Conservation (phyloP, 2,329 filamentous ascomycete genomes). For the Cylindrodendrum hubeiense region DNA sequence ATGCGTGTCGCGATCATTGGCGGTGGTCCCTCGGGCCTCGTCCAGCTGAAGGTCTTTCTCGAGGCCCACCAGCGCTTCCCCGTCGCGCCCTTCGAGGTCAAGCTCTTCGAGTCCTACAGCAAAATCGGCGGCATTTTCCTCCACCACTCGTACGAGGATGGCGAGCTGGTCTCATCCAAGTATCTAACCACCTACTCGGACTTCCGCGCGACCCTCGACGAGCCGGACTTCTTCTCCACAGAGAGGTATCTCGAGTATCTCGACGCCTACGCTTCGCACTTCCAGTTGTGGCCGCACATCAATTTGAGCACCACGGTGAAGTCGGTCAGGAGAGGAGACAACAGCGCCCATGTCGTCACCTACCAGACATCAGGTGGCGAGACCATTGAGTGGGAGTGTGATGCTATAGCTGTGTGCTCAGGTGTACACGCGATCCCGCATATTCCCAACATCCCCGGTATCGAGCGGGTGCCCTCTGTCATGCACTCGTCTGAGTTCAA, state of each 20-base stretch:
- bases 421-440: constrained; percentile 55
- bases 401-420: constrained; percentile 58
- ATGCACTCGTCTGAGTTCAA: constrained; percentile 59
- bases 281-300: constrained; percentile 53
- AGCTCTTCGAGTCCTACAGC: constrained; percentile 57
- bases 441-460: constrained; percentile 52
- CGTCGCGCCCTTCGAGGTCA: constrained; percentile 52
- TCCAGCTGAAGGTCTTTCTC: constrained; percentile 54
- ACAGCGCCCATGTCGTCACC: constrained; percentile 41
- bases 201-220: constrained; percentile 52
- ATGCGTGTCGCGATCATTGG: constrained; percentile 56
- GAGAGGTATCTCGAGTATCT: constrained; percentile 55
- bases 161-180: constrained; percentile 57
- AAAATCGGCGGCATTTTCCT: constrained; percentile 58
- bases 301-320: constrained; percentile 47
- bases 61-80: constrained; percentile 49
- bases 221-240: constrained; percentile 56
- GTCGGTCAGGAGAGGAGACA: constrained; percentile 36
- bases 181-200: constrained; percentile 61
- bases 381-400: constrained; percentile 50
- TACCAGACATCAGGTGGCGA: constrained; percentile 26
- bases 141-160: constrained; percentile 45
- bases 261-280: constrained; percentile 52
- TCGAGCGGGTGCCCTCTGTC: constrained; percentile 50
- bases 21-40: constrained; percentile 54